phyloP scores from a whole-genome alignment of 805 yeast species.

The Trichomonascus vanleenenianus region DNA sequence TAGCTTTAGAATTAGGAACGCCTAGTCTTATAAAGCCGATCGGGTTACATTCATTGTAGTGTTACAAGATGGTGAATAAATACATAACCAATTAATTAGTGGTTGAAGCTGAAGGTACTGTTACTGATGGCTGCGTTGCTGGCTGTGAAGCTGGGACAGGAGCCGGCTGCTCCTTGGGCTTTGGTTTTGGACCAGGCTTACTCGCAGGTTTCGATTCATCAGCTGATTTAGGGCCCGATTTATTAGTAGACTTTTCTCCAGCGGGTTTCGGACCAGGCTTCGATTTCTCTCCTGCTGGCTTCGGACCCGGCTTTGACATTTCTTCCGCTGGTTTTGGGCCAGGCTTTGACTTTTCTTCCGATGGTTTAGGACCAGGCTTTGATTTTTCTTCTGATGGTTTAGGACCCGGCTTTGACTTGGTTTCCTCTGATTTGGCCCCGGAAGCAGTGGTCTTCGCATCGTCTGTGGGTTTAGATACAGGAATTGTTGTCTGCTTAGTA shows the following conservation, averaged over 20 bases:
- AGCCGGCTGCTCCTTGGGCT: not conserved
- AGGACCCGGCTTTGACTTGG: not conserved
- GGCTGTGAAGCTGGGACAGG: too few relatives aligned
- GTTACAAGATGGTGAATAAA: not conserved
- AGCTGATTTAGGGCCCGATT: not conserved
- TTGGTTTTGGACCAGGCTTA: not conserved
- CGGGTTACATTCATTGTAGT: constrained; percentile 5
- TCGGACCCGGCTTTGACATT: not conserved
- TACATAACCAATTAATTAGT: not conserved
- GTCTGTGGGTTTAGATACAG: not conserved
- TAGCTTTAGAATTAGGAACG: too few relatives aligned
- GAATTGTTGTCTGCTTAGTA: constrained; percentile 1
- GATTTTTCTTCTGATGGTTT: not conserved
- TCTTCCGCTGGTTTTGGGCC: not conserved
- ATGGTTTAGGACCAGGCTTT: not conserved
- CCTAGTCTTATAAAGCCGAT: too few relatives aligned
- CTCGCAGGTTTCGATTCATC: not conserved
- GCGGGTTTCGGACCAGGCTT: not conserved
- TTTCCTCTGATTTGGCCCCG: not conserved
- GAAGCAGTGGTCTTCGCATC: not conserved
- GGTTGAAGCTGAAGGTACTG: not conserved
- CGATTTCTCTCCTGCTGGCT: constrained; percentile 4
- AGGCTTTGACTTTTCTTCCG: not conserved
- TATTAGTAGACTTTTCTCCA: not conserved
- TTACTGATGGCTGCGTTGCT: too few relatives aligned